Base-by-base conservation (phyloP, 805 yeast genomes). In the Nakazawaea wickerhamii region DNA sequence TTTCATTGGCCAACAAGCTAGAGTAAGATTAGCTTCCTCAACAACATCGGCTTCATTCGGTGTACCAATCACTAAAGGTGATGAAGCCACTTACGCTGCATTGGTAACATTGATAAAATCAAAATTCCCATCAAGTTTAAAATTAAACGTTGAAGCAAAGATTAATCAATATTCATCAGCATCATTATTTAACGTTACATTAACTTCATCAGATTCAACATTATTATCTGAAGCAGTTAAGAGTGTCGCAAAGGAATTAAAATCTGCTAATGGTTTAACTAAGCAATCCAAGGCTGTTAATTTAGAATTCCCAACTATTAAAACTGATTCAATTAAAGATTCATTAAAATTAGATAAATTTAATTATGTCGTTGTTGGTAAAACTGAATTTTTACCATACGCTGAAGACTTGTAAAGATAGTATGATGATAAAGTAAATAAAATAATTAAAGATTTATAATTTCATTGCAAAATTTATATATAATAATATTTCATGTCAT, bases 341-440 rank as follows among this genome's bases (percentile, higher is more conserved):
- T 23, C 35, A 6, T 18, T 47, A 18, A 54, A 55, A 36, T 65
- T 70, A 60, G 73, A 73, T 50, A 79, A 79, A 58, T 81, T 81
- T 71, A 88, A 82, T 71, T 81, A 84, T 59, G 93, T 83, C 51
- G 96, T 93, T 50, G 81, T 87, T 49, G 99, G 98, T 68, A 83
- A 88, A 65, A 79, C 83, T 48, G 82, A 80, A 60, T 79, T 78
- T 52, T 79, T 91, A 69, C 97, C 99, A 58, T 84, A 73, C 65
- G 82, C 84, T 57, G 89, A 84, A 65, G 96, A 93, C 71, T 81
- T 91, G 68, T 85, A 84, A 64, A 38, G 44, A n/a, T n/a, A n/a
- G n/a, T n/a, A n/a, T n/a, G n/a, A n/a, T n/a, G n/a, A n/a, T n/a
- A n/a, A n/a, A n/a, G n/a, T n/a, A n/a, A 34, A 19, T 19, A 31